phyloP scores from a whole-genome alignment of 345 rosid genomes.

The Rhodamnia rubescens region DNA sequence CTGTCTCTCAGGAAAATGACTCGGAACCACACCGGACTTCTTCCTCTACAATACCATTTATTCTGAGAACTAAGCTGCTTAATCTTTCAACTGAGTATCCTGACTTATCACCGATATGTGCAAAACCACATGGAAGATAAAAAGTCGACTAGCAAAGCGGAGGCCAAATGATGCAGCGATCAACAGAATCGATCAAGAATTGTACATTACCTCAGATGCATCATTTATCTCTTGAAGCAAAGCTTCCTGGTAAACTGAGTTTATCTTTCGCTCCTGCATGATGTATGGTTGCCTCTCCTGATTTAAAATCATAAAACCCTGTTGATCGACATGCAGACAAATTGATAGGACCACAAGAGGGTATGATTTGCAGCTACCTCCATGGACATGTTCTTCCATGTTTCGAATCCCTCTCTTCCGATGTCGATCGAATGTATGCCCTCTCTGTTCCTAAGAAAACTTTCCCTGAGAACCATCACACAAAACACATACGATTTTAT shows the following conservation, averaged over 20 bases:
- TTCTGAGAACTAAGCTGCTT: neutral
- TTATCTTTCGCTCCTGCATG: constrained; percentile 22
- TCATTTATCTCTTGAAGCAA: constrained; percentile 15
- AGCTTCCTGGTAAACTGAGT: constrained; percentile 8
- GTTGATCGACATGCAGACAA: neutral
- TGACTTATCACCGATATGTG: neutral
- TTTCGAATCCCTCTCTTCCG: constrained; percentile 40
- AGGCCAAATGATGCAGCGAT: neutral
- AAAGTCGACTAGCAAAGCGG: neutral
- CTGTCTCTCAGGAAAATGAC: neutral
- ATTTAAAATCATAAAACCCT: neutral
- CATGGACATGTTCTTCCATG: constrained; percentile 56
- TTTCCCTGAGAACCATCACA: constrained; percentile 30
- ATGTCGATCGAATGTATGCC: constrained; percentile 16
- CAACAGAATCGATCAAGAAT: neutral
- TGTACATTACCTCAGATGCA: constrained; percentile 11
- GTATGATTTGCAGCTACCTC: constrained; percentile 27
- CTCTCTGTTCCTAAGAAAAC: constrained; percentile 12
- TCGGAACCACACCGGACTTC: neutral
- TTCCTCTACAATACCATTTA: neutral
- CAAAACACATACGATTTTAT: neutral
- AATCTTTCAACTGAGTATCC: neutral
- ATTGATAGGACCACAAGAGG: neutral
- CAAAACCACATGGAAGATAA: neutral
- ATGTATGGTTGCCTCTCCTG: constrained; percentile 54